Base-by-base conservation (phyloP, 176 grass and related monocot genomes). In the Chloris gayana region DNA sequence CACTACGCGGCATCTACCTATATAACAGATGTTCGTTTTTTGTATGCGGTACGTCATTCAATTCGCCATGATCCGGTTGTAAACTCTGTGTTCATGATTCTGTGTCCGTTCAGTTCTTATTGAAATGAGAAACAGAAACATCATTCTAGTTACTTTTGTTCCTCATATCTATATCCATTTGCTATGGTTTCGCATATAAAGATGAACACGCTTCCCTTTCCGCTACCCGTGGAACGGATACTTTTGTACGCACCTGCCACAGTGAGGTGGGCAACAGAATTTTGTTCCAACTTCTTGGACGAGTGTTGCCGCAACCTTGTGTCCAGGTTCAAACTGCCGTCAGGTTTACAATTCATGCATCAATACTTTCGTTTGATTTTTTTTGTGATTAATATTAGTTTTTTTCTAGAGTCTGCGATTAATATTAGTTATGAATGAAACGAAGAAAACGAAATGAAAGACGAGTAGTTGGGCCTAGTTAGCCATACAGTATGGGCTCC, bases 221-320 rank as follows among this genome's bases (percentile, higher is more conserved):
- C 9, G 54, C 22, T 25, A 11, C 54, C 7, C 50, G 50, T 13
- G 49, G 13, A 79, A 79, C 58, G 14, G 24, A 85, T 33, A 73
- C 45, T 51, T 63, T 85, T 72, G 70, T 56, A 14, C 53, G 56
- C 39, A 72, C 83, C 56, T 41, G 67, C 57, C 44, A 26, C 26
- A 21, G 24, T 64, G 75, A 70, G 29, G 42, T 42, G 54, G 17
- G 39, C 41, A 78, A 79, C 67, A 32, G 67, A 72, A 85, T 49
- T 64, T 54, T 41, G 75, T 79, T 85, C 26, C n/a, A 31, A 26
- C 13, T 13, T 45, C 29, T 67, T 75, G 61, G 46, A 44, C 7
- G 25, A 9, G 25, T 33, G 5, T 10, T 33, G 81, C 80, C 80
- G 41, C 66, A 57, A 70, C 37, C 51, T 17, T 22, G 9, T 18